Evolutionary conservation across 306 rosid genomes (phyloP), one percentile per base, ranked within the genome.

Genomic region (Prosopis cineraria): DNA sequence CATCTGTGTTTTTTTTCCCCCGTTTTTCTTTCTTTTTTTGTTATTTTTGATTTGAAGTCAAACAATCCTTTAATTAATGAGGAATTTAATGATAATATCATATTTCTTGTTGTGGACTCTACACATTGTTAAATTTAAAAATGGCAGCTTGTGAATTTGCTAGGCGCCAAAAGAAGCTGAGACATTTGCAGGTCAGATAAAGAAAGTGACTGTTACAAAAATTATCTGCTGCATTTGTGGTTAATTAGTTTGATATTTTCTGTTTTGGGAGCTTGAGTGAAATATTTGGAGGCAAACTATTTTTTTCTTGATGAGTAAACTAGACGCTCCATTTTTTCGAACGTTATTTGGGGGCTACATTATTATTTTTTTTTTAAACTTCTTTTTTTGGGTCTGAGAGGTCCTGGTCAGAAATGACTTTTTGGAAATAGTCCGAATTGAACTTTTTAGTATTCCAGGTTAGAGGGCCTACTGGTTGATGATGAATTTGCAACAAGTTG

Each of bases 401-500:
- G 24, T 11, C 6, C n/a, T 48, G 33, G 31, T 33, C 24, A 31
- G 25, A 44, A 44, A 44, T 41, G 52, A 69, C 43, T 10, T 58
- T 16, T 64, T 82, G 36, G 17, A 31, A 17, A 22, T 68, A 82
- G 73, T 60, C 12, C 50, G 24, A 75, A 63, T 74, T 72, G 69
- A 58, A 64, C 58, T 83, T 62, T 73, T 56, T 59, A 20, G 52
- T 65, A 8, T 44, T 50, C 55, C 78, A 84, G 88, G 83, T 84
- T 77, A 75, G 88, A 82, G 84, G 87, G 85, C 84, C 78, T 87
- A 82, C 72, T 79, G 83, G 83, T 53, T 78, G 81, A 90, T 85
- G 84, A 93, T 91, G 98, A 91, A 62, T 93, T 77, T 80, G 77
- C 96, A 91, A 79, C 98, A 66, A 75, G 78, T 84, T 82, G 79